A percentile compares a stretch with the other conserved stretches of the same genome.
Conservation (phyloP, 495 filamentous ascomycete genomes). For the Aspergillus taichungensis region DNA sequence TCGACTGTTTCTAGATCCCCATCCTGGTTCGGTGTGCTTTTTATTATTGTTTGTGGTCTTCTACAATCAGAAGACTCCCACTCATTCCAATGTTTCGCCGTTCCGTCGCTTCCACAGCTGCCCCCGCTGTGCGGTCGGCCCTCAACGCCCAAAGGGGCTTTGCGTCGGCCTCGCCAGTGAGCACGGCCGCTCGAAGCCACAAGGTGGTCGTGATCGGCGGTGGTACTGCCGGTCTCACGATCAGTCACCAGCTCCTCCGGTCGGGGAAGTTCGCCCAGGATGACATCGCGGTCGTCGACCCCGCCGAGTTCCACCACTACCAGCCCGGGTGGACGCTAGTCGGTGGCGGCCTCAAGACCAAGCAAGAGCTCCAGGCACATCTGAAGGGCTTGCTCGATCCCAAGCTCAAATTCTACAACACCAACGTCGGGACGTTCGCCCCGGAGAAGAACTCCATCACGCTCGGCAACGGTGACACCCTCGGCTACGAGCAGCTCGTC, state of each 20-base stretch:
- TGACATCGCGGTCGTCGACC: slow-evolving; percentile 61
- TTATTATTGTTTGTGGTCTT: too few relatives aligned
- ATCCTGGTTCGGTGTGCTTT: too few relatives aligned
- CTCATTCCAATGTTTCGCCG: slow-evolving; percentile 14
- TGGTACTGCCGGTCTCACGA: slow-evolving; percentile 51
- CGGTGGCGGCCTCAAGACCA: slow-evolving; percentile 53
- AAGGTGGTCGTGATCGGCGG: slow-evolving; percentile 57
- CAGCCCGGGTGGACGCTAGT: slow-evolving; percentile 67
- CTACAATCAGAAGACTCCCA: too few relatives aligned
- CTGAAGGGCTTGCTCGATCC: slow-evolving; percentile 45
- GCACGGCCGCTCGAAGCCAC: slow-evolving; percentile 35
- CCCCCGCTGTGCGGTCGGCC: slow-evolving; percentile 3
- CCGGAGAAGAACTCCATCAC: slow-evolving; percentile 52
- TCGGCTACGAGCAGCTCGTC: slow-evolving; percentile 56
- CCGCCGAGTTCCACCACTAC: slow-evolving; percentile 57
- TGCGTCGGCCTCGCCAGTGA: slow-evolving; percentile 35
- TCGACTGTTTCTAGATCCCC: too few relatives aligned
- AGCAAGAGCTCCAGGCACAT: slow-evolving; percentile 44
- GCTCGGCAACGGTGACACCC: slow-evolving; percentile 46
- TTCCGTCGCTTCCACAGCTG: slow-evolving; percentile 7
- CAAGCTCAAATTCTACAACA: slow-evolving; percentile 54
- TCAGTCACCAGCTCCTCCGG: slow-evolving; percentile 55
- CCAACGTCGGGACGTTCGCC: slow-evolving; percentile 41
- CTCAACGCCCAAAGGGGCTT: slow-evolving; percentile 17
- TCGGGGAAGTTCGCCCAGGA: slow-evolving; percentile 45